Conservation (phyloP, 208 protist species). For the Leishmania amazonensis region DNA sequence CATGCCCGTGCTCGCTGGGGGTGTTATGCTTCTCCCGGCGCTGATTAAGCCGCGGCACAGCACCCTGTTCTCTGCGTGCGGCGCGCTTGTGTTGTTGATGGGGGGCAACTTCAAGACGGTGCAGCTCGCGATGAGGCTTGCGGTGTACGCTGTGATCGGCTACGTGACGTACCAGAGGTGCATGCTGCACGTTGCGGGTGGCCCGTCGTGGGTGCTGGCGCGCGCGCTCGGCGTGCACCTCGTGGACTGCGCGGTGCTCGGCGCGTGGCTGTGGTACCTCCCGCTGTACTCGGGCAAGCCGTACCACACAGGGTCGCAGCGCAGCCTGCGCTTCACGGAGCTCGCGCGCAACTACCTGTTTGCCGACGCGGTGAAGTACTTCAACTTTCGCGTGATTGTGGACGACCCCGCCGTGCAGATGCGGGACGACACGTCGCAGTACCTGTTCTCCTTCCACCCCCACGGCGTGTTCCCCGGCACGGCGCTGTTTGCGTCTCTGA, state of each 20-base stretch:
- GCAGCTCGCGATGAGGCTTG: constrained; percentile 42
- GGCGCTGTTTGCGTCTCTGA: constrained; percentile 59
- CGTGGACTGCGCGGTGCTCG: constrained; percentile 45
- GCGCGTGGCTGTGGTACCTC: constrained; percentile 62
- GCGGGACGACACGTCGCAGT: constrained; percentile 53
- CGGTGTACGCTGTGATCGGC: constrained; percentile 55
- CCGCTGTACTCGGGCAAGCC: constrained; percentile 64
- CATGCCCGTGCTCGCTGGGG: constrained; percentile 35
- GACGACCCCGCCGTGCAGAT: constrained; percentile 62
- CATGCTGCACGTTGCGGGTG: constrained; percentile 18
- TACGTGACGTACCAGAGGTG: constrained; percentile 58
- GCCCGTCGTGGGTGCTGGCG: constrained; percentile 13
- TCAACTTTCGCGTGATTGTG: constrained; percentile 64
- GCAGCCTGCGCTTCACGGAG: constrained; percentile 46
- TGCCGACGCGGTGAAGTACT: constrained; percentile 64
- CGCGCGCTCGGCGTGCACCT: constrained; percentile 16
- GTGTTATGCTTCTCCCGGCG: constrained; percentile 31
- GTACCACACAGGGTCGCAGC: constrained; percentile 57
- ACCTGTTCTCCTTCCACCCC: constrained; percentile 84
- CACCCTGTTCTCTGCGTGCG: constrained; percentile 32
- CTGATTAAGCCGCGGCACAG: constrained; percentile 55
- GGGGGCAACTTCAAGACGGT: constrained; percentile 41
- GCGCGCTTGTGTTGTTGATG: constrained; percentile 27
- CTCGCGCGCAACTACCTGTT: constrained; percentile 70
- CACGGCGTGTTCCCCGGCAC: constrained; percentile 85